These are phyloP conservation scores for Babesia caballi DNA, from an alignment of 169 alveolate genomes.

Conservation along the genomic window DNA sequence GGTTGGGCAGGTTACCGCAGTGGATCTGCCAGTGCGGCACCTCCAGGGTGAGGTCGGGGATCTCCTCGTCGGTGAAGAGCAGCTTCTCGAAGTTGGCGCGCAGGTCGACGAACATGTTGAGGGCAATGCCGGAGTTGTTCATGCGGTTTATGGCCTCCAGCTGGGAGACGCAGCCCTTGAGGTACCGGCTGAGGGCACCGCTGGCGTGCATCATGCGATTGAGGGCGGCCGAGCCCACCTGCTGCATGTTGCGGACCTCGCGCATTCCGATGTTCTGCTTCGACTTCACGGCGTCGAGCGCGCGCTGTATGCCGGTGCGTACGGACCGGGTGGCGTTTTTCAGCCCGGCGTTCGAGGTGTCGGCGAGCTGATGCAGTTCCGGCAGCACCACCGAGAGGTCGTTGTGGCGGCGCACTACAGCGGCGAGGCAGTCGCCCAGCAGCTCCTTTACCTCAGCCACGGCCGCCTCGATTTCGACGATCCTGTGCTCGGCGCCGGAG, in stretches of 20 bases:
- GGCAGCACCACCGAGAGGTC: conserved; percentile 48
- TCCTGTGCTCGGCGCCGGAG: conserved; percentile 24
- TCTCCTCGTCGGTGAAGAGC: conserved; percentile 42
- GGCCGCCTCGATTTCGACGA: conserved; percentile 42
- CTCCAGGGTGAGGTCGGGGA: conserved; percentile 47
- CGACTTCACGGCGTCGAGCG: conserved; percentile 28
- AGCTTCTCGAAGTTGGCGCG: conserved; percentile 36
- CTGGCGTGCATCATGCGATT: conserved; percentile 45
- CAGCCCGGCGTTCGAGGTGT: conserved; percentile 15
- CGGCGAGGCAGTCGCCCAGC: conserved; percentile 42
- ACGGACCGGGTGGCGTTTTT: conserved; percentile 41
- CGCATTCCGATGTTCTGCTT: conserved; percentile 1
- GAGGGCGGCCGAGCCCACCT: conserved; percentile 39
- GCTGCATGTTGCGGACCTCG: conserved; percentile 44
- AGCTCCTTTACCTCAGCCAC: conserved; percentile 53
- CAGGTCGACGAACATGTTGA: conserved; percentile 53
- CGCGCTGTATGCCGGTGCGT: conserved; percentile 26
- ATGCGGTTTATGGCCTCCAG: conserved; percentile 27
- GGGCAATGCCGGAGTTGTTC: conserved; percentile 50
- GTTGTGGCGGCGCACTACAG: conserved; percentile 49
- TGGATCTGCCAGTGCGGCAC: conserved; percentile 65
- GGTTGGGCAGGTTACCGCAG: conserved; percentile 46
- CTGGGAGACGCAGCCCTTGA: conserved; percentile 18
- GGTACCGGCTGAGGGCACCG: conserved; percentile 14
- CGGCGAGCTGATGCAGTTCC: conserved; percentile 39